These are phyloP conservation scores for Lippia alba DNA, from an alignment of 305 asterid species.

Conservation along the genomic window DNA sequence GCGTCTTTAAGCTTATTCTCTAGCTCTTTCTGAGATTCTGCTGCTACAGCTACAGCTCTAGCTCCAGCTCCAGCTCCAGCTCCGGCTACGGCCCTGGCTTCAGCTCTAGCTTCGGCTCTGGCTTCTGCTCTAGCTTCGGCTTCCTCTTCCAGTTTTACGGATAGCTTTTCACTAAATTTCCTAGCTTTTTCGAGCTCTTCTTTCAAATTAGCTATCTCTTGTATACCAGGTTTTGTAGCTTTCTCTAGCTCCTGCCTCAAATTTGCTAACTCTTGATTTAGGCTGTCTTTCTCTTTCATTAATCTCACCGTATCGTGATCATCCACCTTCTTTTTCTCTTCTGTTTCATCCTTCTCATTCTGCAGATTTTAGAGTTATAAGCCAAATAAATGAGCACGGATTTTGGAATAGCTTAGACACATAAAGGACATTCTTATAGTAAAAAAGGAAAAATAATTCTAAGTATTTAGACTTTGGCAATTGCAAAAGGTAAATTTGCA, in stretches of 20 bases:
- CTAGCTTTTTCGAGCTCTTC: conserved; percentile 45
- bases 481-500: neutral
- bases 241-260: conserved; percentile 49
- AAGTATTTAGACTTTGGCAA: too few relatives aligned
- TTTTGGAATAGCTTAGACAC: conserved; percentile 12
- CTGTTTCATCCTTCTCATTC: conserved; percentile 58
- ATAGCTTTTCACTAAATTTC: conserved; percentile 43
- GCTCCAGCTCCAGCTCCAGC: conserved; percentile 31
- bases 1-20: conserved; percentile 49
- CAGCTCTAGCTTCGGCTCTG: too few relatives aligned
- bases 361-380: conserved; percentile 34
- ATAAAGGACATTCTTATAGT: neutral
- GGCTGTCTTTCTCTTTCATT: conserved; percentile 51
- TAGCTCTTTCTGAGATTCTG: conserved; percentile 35
- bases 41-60: conserved; percentile 22
- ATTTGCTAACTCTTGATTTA: conserved; percentile 46
- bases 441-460: neutral
- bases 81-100: too few relatives aligned
- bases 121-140: too few relatives aligned
- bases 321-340: conserved; percentile 57
- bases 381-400: conserved; percentile 5
- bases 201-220: conserved; percentile 37
- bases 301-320: conserved; percentile 49
- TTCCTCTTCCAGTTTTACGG: conserved; percentile 40
- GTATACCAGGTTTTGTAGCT: conserved; percentile 21